phyloP scores from a whole-genome alignment of 2,329 filamentous ascomycete species.

The Cladorrhinum sp. region DNA sequence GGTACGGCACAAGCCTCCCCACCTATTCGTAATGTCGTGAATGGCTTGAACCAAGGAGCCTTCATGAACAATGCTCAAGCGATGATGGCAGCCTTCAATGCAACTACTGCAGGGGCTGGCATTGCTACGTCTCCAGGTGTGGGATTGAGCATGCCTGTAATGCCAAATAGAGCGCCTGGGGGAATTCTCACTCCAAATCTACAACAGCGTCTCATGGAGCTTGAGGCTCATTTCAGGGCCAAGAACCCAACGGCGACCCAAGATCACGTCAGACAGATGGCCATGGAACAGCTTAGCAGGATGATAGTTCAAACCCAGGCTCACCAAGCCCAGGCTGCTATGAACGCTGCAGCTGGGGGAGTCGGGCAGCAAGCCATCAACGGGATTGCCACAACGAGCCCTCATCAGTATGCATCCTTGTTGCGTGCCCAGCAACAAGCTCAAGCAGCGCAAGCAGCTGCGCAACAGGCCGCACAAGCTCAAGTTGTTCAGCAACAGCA shows the following conservation, averaged over 20 bases:
- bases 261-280: slow-evolving; percentile 49
- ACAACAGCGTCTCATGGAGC: slow-evolving; percentile 49
- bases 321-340: slow-evolving; percentile 40
- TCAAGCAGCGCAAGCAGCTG: slow-evolving; percentile 32
- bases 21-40: slow-evolving; percentile 37
- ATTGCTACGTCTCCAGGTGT: slow-evolving; percentile 44
- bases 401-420: slow-evolving; percentile 59
- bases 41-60: slow-evolving; percentile 48
- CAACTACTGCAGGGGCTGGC: slow-evolving; percentile 39
- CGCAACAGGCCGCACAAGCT: slow-evolving; percentile 2
- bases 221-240: slow-evolving; percentile 51
- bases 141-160: slow-evolving; percentile 46
- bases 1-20: slow-evolving; percentile 33
- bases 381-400: slow-evolving; percentile 48
- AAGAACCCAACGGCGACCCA: slow-evolving; percentile 51
- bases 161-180: slow-evolving; percentile 45
- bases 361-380: slow-evolving; percentile 48
- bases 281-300: slow-evolving; percentile 48
- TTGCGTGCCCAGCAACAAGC: slow-evolving; percentile 56
- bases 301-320: slow-evolving; percentile 46
- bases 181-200: slow-evolving; percentile 43
- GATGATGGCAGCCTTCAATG: slow-evolving; percentile 50
- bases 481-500: slow-evolving; percentile 18
- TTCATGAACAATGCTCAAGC: slow-evolving; percentile 52
- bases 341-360: slow-evolving; percentile 54